These are phyloP conservation scores for Trichoderma atrobrunneum DNA, from an alignment of 2,329 filamentous ascomycete genomes.

Conservation along the genomic window DNA sequence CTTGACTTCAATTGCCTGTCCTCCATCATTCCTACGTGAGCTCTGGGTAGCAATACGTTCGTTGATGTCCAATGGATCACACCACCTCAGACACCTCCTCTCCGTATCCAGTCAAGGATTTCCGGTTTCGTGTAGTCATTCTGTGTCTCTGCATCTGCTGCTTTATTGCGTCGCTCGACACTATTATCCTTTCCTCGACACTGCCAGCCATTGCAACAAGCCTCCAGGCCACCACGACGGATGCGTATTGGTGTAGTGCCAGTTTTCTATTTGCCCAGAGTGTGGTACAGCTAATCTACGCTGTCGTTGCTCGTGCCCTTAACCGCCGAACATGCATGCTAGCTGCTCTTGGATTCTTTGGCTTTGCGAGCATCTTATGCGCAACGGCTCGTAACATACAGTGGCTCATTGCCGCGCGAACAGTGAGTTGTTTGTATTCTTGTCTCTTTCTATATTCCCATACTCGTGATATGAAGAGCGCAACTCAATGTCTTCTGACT, in stretches of 20 bases:
- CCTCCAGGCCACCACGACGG: not conserved
- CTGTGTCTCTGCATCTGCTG: not conserved
- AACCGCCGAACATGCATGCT: not conserved
- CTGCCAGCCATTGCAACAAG: not conserved
- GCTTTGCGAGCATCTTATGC: not conserved
- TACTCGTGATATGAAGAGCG: too few relatives aligned
- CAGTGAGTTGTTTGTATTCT: not conserved
- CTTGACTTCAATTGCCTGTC: too few relatives aligned
- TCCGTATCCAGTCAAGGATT: not conserved
- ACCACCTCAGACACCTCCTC: not conserved
- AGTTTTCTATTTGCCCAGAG: not conserved
- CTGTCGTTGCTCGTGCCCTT: not conserved
- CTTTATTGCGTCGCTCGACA: not conserved
- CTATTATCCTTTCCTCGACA: not conserved
- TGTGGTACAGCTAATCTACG: not conserved
- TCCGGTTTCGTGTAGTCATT: not conserved
- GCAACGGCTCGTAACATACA: not conserved
- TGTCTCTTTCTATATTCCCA: too few relatives aligned
- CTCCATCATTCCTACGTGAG: not conserved
- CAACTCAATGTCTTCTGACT: not conserved
- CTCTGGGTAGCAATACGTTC: too few relatives aligned
- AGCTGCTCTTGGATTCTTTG: not conserved
- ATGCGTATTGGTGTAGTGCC: not conserved
- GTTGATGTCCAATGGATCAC: too few relatives aligned
- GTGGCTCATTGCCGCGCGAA: not conserved